Base-by-base conservation (phyloP, 129 eudicot genomes). In the Artemisia tridentata region DNA sequence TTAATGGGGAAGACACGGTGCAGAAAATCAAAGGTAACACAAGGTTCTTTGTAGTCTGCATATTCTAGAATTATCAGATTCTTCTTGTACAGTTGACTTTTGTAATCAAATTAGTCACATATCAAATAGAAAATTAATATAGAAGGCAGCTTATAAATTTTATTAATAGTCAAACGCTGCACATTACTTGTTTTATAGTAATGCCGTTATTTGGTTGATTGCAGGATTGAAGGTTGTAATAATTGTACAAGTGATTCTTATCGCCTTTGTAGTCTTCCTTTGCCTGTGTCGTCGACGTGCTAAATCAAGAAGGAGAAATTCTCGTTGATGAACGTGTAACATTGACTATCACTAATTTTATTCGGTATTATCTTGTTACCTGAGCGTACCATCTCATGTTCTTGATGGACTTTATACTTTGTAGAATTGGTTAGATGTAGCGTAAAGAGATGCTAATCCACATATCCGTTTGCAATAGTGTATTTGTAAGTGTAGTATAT, bases 151-250 rank as follows among this genome's bases (percentile, higher is more conserved):
- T 53, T 53, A 4, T 11, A 31, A 69, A 29, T 29, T 69, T 3
- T 21, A 50, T 12, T 69, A 7, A 17, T 60, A 23, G 52, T 66
- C 79, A 75, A 54, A 74, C 21, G 49, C 23, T 25, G 60, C 9
- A 21, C 58, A 49, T 67, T 70, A 21, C 15, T 34, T 16, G 31
- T 63, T 67, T 49, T 16, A 16, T 12, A 20, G 58, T 41, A 45
- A 25, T 75, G 65, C 70, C 47, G 14, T 50, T 16, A 48, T 5
- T 21, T 31, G 66, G 49, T 11, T 69, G 78, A 61, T 77, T 82
- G 38, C 90, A 93, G 98, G 96, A 77, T 57, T 89, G 88, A 85
- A 87, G 90, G 74, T 81, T 46, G 51, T 90, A 71, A 81, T 82
- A 65, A 17, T 82, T 29, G 34, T 84, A 71, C 98, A 93, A 71